Evolutionary conservation across 257 asterid species (phyloP).

Genomic region (Nicotiana tomentosiformis): DNA sequence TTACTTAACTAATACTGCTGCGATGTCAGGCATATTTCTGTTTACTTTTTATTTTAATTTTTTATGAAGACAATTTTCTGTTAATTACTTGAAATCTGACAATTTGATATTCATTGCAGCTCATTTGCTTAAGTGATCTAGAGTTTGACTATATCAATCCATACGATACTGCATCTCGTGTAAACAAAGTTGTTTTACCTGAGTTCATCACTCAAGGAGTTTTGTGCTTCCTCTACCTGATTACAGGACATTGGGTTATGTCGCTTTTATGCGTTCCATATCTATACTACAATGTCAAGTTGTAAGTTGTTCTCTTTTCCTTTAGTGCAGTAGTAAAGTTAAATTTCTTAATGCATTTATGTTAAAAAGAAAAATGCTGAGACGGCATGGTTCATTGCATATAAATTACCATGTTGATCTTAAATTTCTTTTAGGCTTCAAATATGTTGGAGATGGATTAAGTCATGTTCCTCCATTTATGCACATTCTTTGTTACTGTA

Average conservation of each 20-base stretch:
- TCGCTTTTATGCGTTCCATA: conserved; percentile 62
- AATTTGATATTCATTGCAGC: conserved; percentile 38
- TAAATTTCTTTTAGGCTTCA: neutral
- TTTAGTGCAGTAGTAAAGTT: neutral
- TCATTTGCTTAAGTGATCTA: conserved; percentile 82
- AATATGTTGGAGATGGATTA: neutral
- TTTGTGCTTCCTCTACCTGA: conserved; percentile 62
- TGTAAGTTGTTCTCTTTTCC: conserved; percentile 60
- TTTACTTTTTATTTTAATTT: neutral
- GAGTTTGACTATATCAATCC: conserved; percentile 88
- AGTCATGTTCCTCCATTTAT: neutral
- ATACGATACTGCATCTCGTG: conserved; percentile 76
- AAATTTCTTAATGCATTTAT: neutral
- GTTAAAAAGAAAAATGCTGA: neutral
- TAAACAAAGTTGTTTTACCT: conserved; percentile 65
- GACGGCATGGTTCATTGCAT: neutral
- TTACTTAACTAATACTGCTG: neutral
- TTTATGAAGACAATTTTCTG: neutral
- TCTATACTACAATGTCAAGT: conserved; percentile 61
- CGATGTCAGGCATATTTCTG: neutral
- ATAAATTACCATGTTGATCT: neutral
- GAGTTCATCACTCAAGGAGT: conserved; percentile 81
- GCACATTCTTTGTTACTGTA: neutral
- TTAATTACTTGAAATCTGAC: neutral
- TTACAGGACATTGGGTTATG: conserved; percentile 88